These are phyloP conservation scores for Carex myosuroides DNA, from an alignment of 176 grass and related monocot genomes.

Conservation along the genomic window DNA sequence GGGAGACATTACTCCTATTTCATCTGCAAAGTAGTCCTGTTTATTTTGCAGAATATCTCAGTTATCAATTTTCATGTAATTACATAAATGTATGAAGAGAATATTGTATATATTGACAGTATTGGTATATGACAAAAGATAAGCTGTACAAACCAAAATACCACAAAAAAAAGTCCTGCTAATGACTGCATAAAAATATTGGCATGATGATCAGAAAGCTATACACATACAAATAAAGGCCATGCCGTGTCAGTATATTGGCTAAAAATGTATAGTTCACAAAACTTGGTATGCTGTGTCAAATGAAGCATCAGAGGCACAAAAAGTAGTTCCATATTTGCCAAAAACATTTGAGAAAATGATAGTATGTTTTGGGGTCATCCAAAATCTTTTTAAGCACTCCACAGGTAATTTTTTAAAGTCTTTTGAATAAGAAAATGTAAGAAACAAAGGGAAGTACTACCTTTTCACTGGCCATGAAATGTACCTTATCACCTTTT, in stretches of 20 bases:
- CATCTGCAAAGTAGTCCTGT: slow-evolving; percentile 84
- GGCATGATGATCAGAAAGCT: not conserved
- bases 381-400: not conserved
- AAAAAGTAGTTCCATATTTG: not conserved
- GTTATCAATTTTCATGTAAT: not conserved
- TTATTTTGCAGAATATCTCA: slow-evolving; percentile 36
- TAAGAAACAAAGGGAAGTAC: not conserved
- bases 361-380: not conserved
- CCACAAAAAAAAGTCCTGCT: not conserved
- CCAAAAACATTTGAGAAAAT: not conserved
- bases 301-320: not conserved
- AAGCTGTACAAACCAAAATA: not conserved
- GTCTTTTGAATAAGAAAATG: slow-evolving; percentile 6
- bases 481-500: slow-evolving; percentile 85
- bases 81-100: not conserved
- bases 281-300: not conserved
- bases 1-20: slow-evolving; percentile 93
- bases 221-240: not conserved
- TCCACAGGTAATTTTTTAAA: not conserved
- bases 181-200: not conserved
- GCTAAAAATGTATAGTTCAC: not conserved
- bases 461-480: slow-evolving; percentile 93
- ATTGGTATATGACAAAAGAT: not conserved
- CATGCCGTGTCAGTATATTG: not conserved
- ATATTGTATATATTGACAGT: not conserved